phyloP scores from a whole-genome alignment of 129 eudicot species.

The Lactuca sativa region DNA sequence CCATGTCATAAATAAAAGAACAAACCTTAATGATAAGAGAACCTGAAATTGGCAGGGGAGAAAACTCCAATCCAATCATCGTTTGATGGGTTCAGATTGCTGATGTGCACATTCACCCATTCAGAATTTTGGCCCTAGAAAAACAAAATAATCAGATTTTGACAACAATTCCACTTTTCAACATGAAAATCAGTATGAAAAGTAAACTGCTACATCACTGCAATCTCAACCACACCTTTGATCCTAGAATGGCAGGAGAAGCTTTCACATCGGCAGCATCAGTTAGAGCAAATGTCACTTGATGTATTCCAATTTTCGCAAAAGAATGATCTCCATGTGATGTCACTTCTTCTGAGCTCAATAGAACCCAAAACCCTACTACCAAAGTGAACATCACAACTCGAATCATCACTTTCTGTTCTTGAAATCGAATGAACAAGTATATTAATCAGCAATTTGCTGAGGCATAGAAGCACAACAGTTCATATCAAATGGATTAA shows the following conservation, averaged over 20 bases:
- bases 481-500: slow-evolving; percentile 6
- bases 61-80: slow-evolving; percentile 97
- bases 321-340: slow-evolving; percentile 74
- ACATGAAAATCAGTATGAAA: neutral
- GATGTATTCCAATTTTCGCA: slow-evolving; percentile 63
- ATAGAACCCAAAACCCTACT: slow-evolving; percentile 44
- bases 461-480: neutral
- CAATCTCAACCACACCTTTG: slow-evolving; percentile 39
- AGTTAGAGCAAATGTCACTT: slow-evolving; percentile 53
- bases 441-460: slow-evolving; percentile 7
- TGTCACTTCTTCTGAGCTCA: slow-evolving; percentile 40
- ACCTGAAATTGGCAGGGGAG: slow-evolving; percentile 97
- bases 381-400: slow-evolving; percentile 38
- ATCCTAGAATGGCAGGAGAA: slow-evolving; percentile 75
- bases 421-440: slow-evolving; percentile 8
- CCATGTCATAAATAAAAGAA: neutral
- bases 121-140: slow-evolving; percentile 60
- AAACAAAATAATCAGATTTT: neutral
- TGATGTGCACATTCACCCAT: slow-evolving; percentile 61
- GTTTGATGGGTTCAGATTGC: slow-evolving; percentile 54
- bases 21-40: neutral
- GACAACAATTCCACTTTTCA: neutral
- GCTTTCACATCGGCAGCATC: slow-evolving; percentile 62
- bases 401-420: slow-evolving; percentile 37
- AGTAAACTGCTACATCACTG: neutral